Base-by-base conservation (phyloP, 2,329 filamentous ascomycete genomes). In the Chalaropsis ovoidea region DNA sequence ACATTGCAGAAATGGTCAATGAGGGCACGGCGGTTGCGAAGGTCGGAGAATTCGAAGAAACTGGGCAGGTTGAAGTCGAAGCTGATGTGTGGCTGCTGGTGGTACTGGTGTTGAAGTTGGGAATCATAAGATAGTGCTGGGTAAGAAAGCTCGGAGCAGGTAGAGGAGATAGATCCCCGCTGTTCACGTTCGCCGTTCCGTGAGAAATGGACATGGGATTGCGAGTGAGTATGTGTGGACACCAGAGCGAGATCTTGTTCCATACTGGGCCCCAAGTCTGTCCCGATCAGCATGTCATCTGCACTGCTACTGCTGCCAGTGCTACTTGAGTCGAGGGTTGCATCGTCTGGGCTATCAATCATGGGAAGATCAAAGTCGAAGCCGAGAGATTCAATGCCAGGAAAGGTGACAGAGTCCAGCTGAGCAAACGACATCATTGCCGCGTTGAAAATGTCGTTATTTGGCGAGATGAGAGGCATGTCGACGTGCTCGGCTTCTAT, bases 1-100 rank as follows among this genome's bases (percentile, higher is more conserved):
- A 84, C 80, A 68, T 84, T 85, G 75, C 82, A 83, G 69, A 86
- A 86, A 73, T 86, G 82, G 68, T 83, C 81, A 13, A 86, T 76
- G 27, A 86, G 74, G 1, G 77, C 78, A 10, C 84, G 79, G 4
- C 82, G 78, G 69, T 82, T 81, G 31, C 76, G 77, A 15, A 77
- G 78, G 11, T 78, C 76, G 1, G 82, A 81, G 70, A 85, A 85
- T 67, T 86, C 83, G 60, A 77, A 76, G 70, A 84, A 86, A 1
- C 75, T 74, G 0, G 82, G 82, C 8, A 77, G 71, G 66, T 74
- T 75, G 67, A 85, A 82, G 47, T 83, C 81, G 10, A 82, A 72
- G 4, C 77, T 77, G 42, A 78, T 77, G 75, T 77, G 76, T 65
- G 75, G 76, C 43, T 77, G 71, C n/a, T 73, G 70, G 67, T 62